Base-by-base conservation (phyloP, 768 basidiomycete species). In the Atractiella rhizophila region DNA sequence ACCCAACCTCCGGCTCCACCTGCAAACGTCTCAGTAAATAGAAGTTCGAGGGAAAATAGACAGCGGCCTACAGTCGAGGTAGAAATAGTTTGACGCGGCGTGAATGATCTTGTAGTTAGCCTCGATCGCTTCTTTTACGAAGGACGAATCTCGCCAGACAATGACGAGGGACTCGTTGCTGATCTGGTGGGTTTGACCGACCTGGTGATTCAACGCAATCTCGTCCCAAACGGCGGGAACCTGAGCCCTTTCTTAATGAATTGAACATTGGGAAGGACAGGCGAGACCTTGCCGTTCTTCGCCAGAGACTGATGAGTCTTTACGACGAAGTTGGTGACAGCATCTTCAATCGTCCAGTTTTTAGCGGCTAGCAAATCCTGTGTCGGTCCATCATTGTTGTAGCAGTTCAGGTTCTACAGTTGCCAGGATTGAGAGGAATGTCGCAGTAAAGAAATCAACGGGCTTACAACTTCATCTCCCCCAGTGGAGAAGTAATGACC, bases 1-100 rank as follows among this genome's bases (percentile, higher is more conserved):
- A 76, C 58, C 73, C 75, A 80, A 23, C 64, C 70, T 7, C 76
- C 77, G 1, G 57, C 69, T 27, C 77, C 77, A 47, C 74, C 77
- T 50, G 79, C 76, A 60, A 63, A 39, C 7, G 12, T 12, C 13
- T 32, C 31, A 18, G 18, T 12, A 8, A 15, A 28, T 28, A 1
- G 28, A 8, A 25, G 32, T 24, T 20, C 45, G 19, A 13, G 16
- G 9, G 23, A 30, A 35, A 4, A 37, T 34, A 7, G 13, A 33
- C 18, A 15, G 15, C 2, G 20, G 13, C 19, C 39, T 28, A 48
- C 66, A 62, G 40, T 67, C 69, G 20, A 81, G 68, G 57, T 81
- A 81, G 61, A 81, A 79, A 57, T 68, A 75, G 52, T 80, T 70
- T 6, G 70, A 72, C 1, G 76, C 64, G 2, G 71, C 68, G 41